These are phyloP conservation scores for Oryza rufipogon DNA, from an alignment of 176 grass and related monocot genomes.

Conservation along the genomic window DNA sequence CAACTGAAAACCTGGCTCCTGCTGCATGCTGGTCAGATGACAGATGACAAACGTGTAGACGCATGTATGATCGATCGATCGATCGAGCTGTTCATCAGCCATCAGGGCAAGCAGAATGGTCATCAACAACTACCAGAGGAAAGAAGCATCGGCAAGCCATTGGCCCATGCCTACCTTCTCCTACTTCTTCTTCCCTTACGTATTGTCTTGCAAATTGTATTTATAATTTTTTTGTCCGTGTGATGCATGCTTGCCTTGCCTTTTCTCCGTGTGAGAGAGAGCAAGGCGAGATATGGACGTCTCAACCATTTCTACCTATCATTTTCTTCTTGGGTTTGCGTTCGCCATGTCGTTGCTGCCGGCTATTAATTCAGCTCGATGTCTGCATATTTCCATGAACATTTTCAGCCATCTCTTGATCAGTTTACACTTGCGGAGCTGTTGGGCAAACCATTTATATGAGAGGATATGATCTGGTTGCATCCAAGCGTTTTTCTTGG, in stretches of 20 bases:
- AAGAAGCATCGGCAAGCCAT: conserved; percentile 43
- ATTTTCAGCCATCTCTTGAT: not conserved
- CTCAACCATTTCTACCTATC: conserved; percentile 47
- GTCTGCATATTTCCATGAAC: not conserved
- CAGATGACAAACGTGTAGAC: not conserved
- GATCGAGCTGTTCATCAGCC: not conserved
- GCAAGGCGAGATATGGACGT: conserved; percentile 48
- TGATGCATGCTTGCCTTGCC: conserved; percentile 26
- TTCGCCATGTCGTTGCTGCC: not conserved
- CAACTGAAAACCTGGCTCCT: conserved; percentile 7
- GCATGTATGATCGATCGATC: not conserved
- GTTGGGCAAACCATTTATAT: not conserved
- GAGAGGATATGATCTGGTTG: not conserved
- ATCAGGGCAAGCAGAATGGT: conserved; percentile 15
- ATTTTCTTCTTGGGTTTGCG: not conserved
- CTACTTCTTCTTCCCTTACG: not conserved
- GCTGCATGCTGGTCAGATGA: conserved; percentile 19
- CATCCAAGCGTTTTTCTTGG: not conserved
- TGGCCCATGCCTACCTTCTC: not conserved
- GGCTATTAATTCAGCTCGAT: conserved; percentile 47
- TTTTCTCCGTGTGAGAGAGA: conserved; percentile 4
- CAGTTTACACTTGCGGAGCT: not conserved
- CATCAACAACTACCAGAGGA: conserved; percentile 52
- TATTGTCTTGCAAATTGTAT: conserved; percentile 36
- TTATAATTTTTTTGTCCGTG: conserved; percentile 31